Evolutionary conservation across 331 rosid species (phyloP).

Genomic region (Malus hybrid): DNA sequence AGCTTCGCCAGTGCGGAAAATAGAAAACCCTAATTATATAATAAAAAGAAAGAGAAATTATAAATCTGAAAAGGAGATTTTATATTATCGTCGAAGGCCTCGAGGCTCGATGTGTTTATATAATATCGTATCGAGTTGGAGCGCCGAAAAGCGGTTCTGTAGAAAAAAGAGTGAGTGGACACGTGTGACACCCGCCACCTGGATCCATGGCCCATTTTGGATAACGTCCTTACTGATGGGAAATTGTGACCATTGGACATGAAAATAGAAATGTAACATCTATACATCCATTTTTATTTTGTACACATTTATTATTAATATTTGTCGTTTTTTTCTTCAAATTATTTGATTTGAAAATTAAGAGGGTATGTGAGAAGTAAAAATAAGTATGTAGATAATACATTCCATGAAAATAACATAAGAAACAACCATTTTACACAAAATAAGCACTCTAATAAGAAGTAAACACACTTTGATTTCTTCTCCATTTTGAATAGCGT

Average conservation of each 20-base stretch:
- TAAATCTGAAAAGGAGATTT: neutral
- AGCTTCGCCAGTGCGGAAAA: neutral
- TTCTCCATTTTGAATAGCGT: no score
- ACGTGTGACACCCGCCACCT: neutral
- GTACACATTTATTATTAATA: fast-evolving
- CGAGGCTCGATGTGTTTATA: no score
- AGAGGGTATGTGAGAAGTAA: fast-evolving
- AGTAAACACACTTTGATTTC: no score
- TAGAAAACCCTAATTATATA: neutral
- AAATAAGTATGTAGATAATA: no score
- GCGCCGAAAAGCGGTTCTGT: neutral
- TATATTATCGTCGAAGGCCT: neutral
- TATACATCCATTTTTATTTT: no score
- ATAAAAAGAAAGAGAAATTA: neutral
- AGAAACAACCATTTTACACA: no score
- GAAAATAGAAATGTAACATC: no score
- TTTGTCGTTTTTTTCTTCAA: fast-evolving
- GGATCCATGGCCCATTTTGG: neutral
- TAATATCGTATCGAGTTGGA: neutral
- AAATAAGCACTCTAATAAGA: no score
- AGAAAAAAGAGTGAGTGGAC: neutral
- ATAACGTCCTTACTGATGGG: neutral
- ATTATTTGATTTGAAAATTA: no score
- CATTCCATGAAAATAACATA: no score
- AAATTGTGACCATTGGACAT: neutral